These are phyloP conservation scores for Citrus hindsii DNA, from an alignment of 345 rosid genomes.

Conservation along the genomic window DNA sequence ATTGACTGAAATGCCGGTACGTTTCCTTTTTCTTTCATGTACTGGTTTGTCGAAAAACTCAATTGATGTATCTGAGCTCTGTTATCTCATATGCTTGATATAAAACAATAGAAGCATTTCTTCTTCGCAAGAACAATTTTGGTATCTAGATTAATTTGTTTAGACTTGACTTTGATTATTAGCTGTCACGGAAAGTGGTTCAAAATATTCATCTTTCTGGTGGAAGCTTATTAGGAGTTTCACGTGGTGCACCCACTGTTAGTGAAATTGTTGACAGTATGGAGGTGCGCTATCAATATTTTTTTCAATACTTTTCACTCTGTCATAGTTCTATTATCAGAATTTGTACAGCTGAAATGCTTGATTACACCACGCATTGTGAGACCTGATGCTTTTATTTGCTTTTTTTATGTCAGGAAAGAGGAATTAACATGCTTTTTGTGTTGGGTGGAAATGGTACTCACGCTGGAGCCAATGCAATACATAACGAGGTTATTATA, in stretches of 20 bases:
- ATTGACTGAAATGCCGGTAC: conserved; percentile 79
- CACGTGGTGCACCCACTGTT: conserved; percentile 80
- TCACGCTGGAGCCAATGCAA: conserved; percentile 97
- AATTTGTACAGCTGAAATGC: conserved; percentile 1
- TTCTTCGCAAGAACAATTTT: not conserved
- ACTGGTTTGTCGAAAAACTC: conserved; percentile 4
- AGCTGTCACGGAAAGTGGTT: conserved; percentile 94
- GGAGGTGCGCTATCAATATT: conserved; percentile 49
- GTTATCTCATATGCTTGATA: not conserved
- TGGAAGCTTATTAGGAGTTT: conserved; percentile 97
- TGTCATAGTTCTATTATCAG: not conserved
- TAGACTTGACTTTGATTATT: conserved; percentile 20
- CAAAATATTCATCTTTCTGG: conserved; percentile 97
- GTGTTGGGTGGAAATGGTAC: conserved; percentile 97
- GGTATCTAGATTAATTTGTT: conserved; percentile 10
- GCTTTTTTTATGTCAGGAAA: conserved; percentile 48
- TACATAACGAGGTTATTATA: conserved; percentile 77
- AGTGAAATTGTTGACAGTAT: conserved; percentile 69
- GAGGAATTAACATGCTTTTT: conserved; percentile 98
- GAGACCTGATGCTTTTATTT: conserved; percentile 10
- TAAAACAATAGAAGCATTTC: not conserved
- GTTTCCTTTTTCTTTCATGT: conserved; percentile 8
- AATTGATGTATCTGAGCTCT: conserved; percentile 4
- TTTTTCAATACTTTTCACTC: not conserved
- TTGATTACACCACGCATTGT: not conserved